Percentiles rank a stretch among this genome's conserved stretches.
Evolutionary conservation across 164 flowering plant genomes (phyloP).

Genomic region (Kalanchoe fedtschenkoi): DNA sequence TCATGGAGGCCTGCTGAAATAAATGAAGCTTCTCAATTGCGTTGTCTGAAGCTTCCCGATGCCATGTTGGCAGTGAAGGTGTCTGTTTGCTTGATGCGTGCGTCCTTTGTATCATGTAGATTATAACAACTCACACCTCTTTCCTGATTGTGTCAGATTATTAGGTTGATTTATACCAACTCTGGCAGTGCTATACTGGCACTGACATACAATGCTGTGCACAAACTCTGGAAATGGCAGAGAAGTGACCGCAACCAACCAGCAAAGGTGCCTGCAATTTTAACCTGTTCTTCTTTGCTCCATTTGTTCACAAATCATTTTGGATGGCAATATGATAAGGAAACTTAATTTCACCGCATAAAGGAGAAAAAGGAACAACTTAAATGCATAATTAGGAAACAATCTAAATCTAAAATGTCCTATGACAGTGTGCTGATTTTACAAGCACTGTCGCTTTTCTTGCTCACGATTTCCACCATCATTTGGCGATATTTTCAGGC

Average conservation of each 20-base stretch:
- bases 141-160: constrained; percentile 14
- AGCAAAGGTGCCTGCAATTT: constrained; percentile 17
- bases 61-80: constrained; percentile 12
- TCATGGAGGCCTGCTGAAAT: constrained; percentile 36
- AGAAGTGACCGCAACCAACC: constrained; percentile 18
- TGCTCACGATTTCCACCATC: background rate
- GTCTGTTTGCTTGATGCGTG: background rate
- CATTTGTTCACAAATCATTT: no score
- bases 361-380: no score
- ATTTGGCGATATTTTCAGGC: constrained; percentile 14
- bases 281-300: background rate
- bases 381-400: no score
- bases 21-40: constrained; percentile 28
- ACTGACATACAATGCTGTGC: constrained; percentile 20
- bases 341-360: no score
- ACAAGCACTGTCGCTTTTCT: background rate
- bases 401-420: no score
- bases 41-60: constrained; percentile 18
- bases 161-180: constrained; percentile 22
- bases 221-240: constrained; percentile 26
- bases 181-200: constrained; percentile 25
- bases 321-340: no score
- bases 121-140: background rate
- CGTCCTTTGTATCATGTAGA: background rate
- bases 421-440: background rate